Evolutionary conservation across 164 flowering plant species (phyloP), one percentile per base, ranked within the genome.

Genomic region (Vitis rotundifolia): DNA sequence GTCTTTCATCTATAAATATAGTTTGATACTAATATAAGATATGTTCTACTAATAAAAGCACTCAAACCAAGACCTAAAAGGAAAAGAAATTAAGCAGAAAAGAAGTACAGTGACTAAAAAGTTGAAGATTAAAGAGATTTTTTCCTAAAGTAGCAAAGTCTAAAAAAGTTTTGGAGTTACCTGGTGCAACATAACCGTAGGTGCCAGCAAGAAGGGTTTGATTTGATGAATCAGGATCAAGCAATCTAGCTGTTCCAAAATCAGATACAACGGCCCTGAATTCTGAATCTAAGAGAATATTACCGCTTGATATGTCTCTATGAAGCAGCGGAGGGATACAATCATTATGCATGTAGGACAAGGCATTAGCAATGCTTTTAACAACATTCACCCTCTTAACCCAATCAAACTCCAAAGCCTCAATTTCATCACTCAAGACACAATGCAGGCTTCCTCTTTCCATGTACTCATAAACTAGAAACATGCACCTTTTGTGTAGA

Each of bases 151-250:
- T 31, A 31, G 7, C 7, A 31, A 2, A 31, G 44, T 31, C 7
- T 31, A 31, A 31, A 31, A 31, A 31, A 31, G 44, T 31, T 2
- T 31, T 31, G 7, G 44, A 18, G 2, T 63, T 13, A 78, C 80
- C 77, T 63, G 77, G 80, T 13, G 80, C 77, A 54, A 75, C 37
- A 57, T 75, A 75, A 8, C 78, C 74, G 11, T 54, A 67, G 14
- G 67, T 73, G 10, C 71, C 71, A 9, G 54, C 71, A 15, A 56
- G 14, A 0, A 67, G 1, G 10, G 76, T 67, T 18, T 48, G 61
- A 60, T 61, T 73, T 54, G 70, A 72, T 11, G 70, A 66, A 54
- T 67, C 55, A 4, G 61, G 66, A 50, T 71, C 26, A 5, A 76
- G 69, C 13, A 76, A 37, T 63, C 68, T 67, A 11, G 75, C 71